Evolutionary conservation across 805 yeast species (phyloP), one percentile per base, ranked within the genome.

Genomic region (Soucietia sequanensis): DNA sequence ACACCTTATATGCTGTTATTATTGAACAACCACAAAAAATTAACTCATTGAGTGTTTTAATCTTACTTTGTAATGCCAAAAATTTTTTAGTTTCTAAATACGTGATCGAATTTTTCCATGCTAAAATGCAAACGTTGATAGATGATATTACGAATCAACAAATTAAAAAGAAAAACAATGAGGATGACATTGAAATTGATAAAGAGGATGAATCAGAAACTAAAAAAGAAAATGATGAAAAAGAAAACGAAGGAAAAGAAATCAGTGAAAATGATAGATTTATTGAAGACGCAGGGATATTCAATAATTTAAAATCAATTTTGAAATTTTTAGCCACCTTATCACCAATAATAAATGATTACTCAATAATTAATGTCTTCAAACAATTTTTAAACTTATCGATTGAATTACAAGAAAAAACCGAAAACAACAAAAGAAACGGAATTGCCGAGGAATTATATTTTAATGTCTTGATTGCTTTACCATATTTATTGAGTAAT

Each of bases 21-120:
- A 61, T 76, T 19, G 98, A 93, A 58, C 96, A 91, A 58, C 98
- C 99, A 0, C 95, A 90, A 43, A 93, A 90, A 56, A 75, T 83
- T 39, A 78, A 81, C 10, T 75, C 81, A n/a, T 59, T 91, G 38
- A 75, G 88, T 18, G 78, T 81, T 6, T 67, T 88, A 44, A 62
- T 89, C 4, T 72, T 81, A 49, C 65, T 80, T 15, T 79, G 86
- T 30, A 81, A 84, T 60, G 68, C 83, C 16, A 72, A 73, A 39
- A 79, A 78, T 56, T 72, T 76, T 23, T 65, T 75, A 24, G 80
- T 86, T 27, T 91, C 95, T 33, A 76, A 78, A 45, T 75, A 76
- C 32, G 75, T 86, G 9, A 59, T 87, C 16, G 89, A 83, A 43
- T 83, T 64, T 59, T 70, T 87, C 44, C 89, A 83, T 44, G 71